phyloP scores from a whole-genome alignment of 306 rosid genomes.

The Astragalus membranaceus region DNA sequence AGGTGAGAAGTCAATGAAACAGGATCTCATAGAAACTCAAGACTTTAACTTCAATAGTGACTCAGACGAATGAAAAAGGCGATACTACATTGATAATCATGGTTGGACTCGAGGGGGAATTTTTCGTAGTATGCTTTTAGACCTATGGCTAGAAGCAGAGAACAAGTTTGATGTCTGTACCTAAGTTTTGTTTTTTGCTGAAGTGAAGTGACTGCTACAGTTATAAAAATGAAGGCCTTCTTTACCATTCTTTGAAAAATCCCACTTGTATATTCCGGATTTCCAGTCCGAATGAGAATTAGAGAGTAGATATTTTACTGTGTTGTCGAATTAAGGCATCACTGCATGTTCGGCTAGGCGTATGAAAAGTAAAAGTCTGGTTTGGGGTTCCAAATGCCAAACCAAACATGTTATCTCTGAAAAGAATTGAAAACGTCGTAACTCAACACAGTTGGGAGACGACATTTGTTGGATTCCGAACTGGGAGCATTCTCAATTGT shows the following conservation, averaged over 20 bases:
- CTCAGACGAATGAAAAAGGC: slow-evolving; percentile 40
- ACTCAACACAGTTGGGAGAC: no score
- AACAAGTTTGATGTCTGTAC: neutral
- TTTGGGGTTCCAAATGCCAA: neutral
- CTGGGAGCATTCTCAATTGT: no score
- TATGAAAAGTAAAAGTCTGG: neutral
- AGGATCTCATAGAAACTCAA: slow-evolving; percentile 26
- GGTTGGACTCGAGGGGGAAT: neutral
- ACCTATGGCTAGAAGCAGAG: neutral
- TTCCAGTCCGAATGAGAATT: neutral
- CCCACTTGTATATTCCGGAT: neutral
- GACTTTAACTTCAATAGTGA: slow-evolving; percentile 45
- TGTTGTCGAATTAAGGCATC: neutral
- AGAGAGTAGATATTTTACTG: neutral
- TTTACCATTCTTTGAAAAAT: neutral
- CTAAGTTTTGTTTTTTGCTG: neutral
- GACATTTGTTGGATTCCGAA: no score
- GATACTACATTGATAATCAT: neutral
- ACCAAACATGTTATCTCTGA: neutral
- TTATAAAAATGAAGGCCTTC: neutral
- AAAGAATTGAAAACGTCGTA: neutral
- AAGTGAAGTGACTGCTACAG: neutral
- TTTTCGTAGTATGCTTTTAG: neutral
- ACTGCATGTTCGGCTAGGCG: neutral
- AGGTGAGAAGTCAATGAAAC: slow-evolving; percentile 20